A percentile compares a stretch with the other conserved stretches of the same genome.
Evolutionary conservation across 2,329 filamentous ascomycete genomes (phyloP).

Genomic region (Dryadomyces sulphureus): DNA sequence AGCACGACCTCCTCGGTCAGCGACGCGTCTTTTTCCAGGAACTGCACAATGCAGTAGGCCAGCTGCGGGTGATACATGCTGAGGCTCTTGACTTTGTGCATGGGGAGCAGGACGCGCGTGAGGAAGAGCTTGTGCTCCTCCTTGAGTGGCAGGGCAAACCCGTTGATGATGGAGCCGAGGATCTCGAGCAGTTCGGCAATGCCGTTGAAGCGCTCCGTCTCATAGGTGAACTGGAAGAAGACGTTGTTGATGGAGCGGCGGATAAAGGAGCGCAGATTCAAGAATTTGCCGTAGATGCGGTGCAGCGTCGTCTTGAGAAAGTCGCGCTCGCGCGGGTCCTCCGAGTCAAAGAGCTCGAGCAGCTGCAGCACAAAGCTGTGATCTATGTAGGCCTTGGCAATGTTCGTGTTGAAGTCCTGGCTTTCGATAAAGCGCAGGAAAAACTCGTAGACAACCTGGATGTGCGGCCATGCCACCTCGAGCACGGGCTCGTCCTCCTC

Average conservation of each 20-base stretch:
- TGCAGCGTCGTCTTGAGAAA: slow-evolving; percentile 97
- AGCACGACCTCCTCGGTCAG: slow-evolving; percentile 97
- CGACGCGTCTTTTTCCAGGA: slow-evolving; percentile 92
- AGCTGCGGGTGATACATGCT: slow-evolving; percentile 99
- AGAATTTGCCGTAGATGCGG: slow-evolving; percentile 96
- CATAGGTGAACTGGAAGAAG: slow-evolving; percentile 98
- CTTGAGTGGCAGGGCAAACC: slow-evolving; percentile 89
- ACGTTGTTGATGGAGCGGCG: slow-evolving; percentile 98
- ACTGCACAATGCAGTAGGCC: slow-evolving; percentile 97
- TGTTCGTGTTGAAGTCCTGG: slow-evolving; percentile 99
- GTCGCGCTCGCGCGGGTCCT: slow-evolving; percentile 90
- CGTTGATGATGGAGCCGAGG: slow-evolving; percentile 96
- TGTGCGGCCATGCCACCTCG: slow-evolving; percentile 97
- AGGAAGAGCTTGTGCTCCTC: slow-evolving; percentile 98
- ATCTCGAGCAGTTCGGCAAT: slow-evolving; percentile 96
- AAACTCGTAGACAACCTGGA: slow-evolving; percentile 98
- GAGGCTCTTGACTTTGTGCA: slow-evolving; percentile 96
- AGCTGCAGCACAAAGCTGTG: slow-evolving; percentile 94
- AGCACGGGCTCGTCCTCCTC: slow-evolving; percentile 97
- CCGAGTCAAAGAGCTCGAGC: slow-evolving; percentile 95
- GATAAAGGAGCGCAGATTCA: slow-evolving; percentile 95
- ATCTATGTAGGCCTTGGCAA: slow-evolving; percentile 96
- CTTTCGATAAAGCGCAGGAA: slow-evolving; percentile 98
- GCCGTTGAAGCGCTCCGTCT: slow-evolving; percentile 96
- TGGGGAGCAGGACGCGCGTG: slow-evolving; percentile 76